Conservation (phyloP, 352 stramenopile genomes). For the Pythium plurisporium region DNA sequence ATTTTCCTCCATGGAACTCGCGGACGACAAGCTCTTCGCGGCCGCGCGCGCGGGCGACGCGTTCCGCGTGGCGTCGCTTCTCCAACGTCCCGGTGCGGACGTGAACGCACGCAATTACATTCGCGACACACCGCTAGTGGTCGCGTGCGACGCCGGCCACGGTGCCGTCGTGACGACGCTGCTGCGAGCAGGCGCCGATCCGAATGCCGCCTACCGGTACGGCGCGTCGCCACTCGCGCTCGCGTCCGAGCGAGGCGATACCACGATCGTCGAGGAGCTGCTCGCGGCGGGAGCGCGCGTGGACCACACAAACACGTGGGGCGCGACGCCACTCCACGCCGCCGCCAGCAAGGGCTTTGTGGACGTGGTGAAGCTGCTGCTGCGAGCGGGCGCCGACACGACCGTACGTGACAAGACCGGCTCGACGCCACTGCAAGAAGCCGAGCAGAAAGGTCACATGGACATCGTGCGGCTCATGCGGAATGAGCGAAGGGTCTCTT, state of each 20-base stretch:
- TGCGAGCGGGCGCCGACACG: background rate
- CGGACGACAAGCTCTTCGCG: background rate
- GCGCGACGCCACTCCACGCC: background rate
- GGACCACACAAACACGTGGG: slow-evolving; percentile 1
- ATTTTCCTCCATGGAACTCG: background rate
- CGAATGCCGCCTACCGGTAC: background rate
- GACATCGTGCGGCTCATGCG: background rate
- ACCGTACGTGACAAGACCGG: background rate
- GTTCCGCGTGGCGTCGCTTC: background rate
- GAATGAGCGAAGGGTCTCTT: background rate
- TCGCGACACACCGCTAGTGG: background rate
- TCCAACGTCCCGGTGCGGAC: background rate
- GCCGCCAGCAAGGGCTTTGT: background rate
- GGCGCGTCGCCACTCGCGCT: background rate
- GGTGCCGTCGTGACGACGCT: background rate
- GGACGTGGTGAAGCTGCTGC: background rate
- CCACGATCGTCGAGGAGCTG: background rate
- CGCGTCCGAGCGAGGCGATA: background rate
- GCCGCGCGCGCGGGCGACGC: background rate
- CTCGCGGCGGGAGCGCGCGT: background rate
- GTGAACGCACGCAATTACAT: background rate
- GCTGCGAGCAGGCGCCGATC: background rate
- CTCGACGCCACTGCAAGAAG: background rate
- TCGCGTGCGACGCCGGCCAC: background rate
- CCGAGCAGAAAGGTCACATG: background rate